Percentiles rank a stretch among this genome's conserved stretches.
These are phyloP conservation scores for Globisporangium middletonii DNA, from an alignment of 352 stramenopile genomes.

Conservation along the genomic window DNA sequence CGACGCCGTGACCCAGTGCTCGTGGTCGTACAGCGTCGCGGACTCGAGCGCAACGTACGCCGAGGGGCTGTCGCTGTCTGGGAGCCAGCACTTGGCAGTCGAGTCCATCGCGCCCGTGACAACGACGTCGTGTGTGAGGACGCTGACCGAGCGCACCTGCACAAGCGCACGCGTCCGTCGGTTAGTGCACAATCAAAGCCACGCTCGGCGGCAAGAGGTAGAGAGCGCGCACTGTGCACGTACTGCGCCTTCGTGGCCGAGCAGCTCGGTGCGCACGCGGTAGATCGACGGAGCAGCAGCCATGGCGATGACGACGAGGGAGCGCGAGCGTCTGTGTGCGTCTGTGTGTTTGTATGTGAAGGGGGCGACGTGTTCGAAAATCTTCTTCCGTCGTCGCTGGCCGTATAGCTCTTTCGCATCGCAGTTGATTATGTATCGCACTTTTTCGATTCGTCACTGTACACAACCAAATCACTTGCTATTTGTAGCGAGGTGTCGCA, in stretches of 20 bases:
- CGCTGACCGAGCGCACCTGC: conserved; percentile 58
- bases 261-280: conserved; percentile 40
- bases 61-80: conserved; percentile 9
- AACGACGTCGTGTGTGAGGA: conserved; percentile 40
- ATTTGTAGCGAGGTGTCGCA: too few species aligned
- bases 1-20: conserved; percentile 79
- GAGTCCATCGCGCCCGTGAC: conserved; percentile 81
- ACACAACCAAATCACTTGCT: too few species aligned
- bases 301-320: too few species aligned
- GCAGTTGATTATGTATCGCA: too few species aligned
- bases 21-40: conserved; percentile 63
- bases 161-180: neutral
- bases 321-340: too few species aligned
- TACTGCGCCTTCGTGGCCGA: conserved; percentile 75
- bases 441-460: too few species aligned
- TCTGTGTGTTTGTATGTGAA: too few species aligned
- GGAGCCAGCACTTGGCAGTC: conserved; percentile 42
- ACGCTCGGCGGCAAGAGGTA: neutral
- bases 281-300: conserved; percentile 1
- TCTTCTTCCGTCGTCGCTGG: too few species aligned
- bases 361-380: too few species aligned
- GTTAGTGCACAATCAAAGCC: conserved; percentile 4
- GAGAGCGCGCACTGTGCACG: conserved; percentile 8
- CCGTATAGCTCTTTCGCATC: too few species aligned
- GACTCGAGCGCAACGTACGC: conserved; percentile 41